Base-by-base conservation (phyloP, 2,329 filamentous ascomycete species). In the Aschersonia sp. region DNA sequence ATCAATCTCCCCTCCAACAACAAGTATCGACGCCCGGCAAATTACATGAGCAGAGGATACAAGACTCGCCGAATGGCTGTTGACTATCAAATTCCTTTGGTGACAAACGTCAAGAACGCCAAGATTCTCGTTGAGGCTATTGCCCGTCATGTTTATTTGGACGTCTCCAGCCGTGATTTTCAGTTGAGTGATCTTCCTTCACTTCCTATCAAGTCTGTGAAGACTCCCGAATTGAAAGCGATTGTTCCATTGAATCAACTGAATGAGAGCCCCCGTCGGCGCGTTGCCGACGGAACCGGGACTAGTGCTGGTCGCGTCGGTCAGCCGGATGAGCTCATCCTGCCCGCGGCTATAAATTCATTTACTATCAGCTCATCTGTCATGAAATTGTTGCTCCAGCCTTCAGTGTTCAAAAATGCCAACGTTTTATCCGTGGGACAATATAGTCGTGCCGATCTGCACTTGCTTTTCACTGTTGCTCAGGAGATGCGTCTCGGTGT, bases 1-100 rank as follows among this genome's bases (percentile, higher is more conserved):
- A 96, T 98, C 80, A 98, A 98, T 67, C 68, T 98, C 67, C 92
- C 92, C n/a, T 97, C 92, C 9, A 95, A 80, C 78, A 98, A 98
- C 73, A 86, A 89, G 65, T 98, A 94, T 75, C 81, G 92, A 58
- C 82, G 92, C 55, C 92, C 92, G 32, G 92, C 92, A 58, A 98
- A 89, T 73, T 98, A 97, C 70, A 94, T 98, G 84, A 94, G 86
- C 67, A 92, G 92, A 71, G 92, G 92, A 51, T 98, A 98, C 70
- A 84, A 86, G 61, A 97, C 92, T 48, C 82, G 92, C 64, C 83
- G 92, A 65, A 96, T 98, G 89, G 92, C 92, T 38, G 92, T 98
- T 42, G 92, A 96, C 67, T 80, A 96, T 70, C 91, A 97, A 70
- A 94, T 92, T 48, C 92, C 92, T 50, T 73, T 98, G 51, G 91